Conservation (phyloP, 768 basidiomycete species). For the Russula griseocarnosa region DNA sequence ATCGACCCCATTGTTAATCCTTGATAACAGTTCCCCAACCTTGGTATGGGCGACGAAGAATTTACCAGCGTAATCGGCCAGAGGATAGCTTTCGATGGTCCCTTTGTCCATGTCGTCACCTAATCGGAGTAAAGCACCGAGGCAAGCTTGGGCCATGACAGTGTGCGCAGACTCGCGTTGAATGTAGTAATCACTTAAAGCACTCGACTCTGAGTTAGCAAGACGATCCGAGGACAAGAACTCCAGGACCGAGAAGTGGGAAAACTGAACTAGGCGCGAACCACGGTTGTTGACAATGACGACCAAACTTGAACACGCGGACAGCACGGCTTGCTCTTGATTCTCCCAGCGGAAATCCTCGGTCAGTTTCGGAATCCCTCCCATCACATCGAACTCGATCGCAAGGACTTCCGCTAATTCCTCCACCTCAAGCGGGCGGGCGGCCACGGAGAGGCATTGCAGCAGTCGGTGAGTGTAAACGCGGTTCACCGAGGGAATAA, state of each 20-base stretch:
- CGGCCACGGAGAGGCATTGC: too few relatives aligned
- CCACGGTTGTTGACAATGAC: not conserved
- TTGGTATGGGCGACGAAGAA: not conserved
- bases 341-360: not conserved
- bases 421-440: not conserved
- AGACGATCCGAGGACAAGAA: not conserved
- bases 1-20: not conserved
- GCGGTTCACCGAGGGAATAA: not conserved
- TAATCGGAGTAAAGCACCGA: not conserved
- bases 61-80: not conserved
- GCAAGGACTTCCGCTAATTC: not conserved
- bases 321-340: not conserved
- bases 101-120: not conserved
- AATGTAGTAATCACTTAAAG: not conserved
- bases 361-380: not conserved
- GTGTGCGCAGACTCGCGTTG: not conserved
- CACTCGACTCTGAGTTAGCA: not conserved
- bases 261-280: not conserved
- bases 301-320: not conserved
- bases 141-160: not conserved
- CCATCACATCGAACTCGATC: not conserved
- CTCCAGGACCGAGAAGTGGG: not conserved
- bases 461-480: not conserved
- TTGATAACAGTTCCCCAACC: not conserved
- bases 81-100: not conserved